Percentiles rank a stretch among this genome's conserved stretches.
phyloP scores from a whole-genome alignment of 352 stramenopile species.

The Phytophthora pini region DNA sequence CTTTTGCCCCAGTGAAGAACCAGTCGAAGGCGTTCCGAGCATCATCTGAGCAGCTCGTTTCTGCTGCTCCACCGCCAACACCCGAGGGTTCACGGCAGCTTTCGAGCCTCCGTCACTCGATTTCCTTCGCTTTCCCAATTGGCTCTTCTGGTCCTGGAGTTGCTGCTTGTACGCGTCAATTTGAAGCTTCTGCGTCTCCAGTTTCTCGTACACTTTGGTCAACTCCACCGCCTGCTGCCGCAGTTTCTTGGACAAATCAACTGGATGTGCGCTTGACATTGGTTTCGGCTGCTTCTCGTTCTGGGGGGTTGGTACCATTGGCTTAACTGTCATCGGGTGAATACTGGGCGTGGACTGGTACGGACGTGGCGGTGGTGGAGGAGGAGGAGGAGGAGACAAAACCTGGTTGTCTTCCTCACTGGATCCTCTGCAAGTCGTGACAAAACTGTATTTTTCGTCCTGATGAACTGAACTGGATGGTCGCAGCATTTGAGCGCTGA shows the following conservation, averaged over 20 bases:
- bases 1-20: conserved; percentile 37
- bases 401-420: conserved; percentile 23
- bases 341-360: conserved; percentile 2
- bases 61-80: conserved; percentile 22
- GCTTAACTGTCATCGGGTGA: conserved; percentile 3
- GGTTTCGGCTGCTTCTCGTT: conserved; percentile 18
- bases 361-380: conserved; percentile 24
- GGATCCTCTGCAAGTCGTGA: conserved; percentile 12
- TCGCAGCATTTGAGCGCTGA: conserved; percentile 47
- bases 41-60: conserved; percentile 37
- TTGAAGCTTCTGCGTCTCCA: conserved; percentile 61
- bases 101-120: conserved; percentile 17
- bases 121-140: conserved; percentile 47
- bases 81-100: conserved; percentile 1
- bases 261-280: conserved; percentile 47
- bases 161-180: conserved; percentile 48
- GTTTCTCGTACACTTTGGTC: conserved; percentile 71
- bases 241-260: conserved; percentile 81
- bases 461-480: conserved; percentile 26
- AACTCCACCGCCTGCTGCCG: conserved; percentile 74
- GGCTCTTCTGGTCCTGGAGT: conserved; percentile 46
- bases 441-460: conserved; percentile 16
- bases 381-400: conserved; percentile 16
- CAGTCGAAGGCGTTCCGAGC: conserved; percentile 29
- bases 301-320: background rate